Evolutionary conservation across 352 stramenopile genomes (phyloP).

Genomic region (Pythium utonaiense): DNA sequence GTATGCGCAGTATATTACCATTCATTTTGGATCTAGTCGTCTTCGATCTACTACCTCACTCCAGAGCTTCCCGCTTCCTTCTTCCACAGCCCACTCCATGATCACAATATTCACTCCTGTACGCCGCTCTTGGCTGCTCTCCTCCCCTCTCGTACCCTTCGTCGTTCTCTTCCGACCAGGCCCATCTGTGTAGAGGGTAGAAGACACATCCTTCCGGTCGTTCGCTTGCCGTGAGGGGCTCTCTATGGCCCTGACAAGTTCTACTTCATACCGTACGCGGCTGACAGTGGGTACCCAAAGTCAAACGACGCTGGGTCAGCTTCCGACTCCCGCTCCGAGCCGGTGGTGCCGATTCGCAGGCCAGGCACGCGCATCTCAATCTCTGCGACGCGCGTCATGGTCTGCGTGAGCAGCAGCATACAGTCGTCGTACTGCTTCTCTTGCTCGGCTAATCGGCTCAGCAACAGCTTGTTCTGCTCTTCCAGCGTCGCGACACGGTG

Average conservation of each 20-base stretch:
- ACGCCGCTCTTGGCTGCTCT: neutral
- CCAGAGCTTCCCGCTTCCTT: neutral
- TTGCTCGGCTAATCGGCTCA: conserved; percentile 64
- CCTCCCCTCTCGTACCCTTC: neutral
- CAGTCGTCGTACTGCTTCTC: conserved; percentile 86
- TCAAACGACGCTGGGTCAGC: conserved; percentile 23
- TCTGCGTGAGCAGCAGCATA: conserved; percentile 82
- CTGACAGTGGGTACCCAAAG: conserved; percentile 22
- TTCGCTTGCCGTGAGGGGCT: neutral
- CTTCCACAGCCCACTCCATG: neutral
- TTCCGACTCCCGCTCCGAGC: conserved; percentile 22
- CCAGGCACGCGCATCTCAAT: conserved; percentile 70
- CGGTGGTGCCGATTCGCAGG: conserved; percentile 6
- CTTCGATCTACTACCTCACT: neutral
- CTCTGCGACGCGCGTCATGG: conserved; percentile 81
- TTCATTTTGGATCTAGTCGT: conserved; percentile 3
- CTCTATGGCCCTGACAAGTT: too few species aligned
- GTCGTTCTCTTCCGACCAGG: conserved; percentile 2
- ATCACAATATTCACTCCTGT: neutral
- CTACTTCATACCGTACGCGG: conserved; percentile 18
- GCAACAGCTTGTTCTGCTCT: conserved; percentile 70
- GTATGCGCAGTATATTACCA: conserved; percentile 9
- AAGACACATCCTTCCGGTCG: neutral
- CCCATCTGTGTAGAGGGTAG: neutral
- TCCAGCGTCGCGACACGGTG: conserved; percentile 57